These are phyloP conservation scores for Myxozyma neglecta DNA, from an alignment of 805 yeast species.

Conservation along the genomic window DNA sequence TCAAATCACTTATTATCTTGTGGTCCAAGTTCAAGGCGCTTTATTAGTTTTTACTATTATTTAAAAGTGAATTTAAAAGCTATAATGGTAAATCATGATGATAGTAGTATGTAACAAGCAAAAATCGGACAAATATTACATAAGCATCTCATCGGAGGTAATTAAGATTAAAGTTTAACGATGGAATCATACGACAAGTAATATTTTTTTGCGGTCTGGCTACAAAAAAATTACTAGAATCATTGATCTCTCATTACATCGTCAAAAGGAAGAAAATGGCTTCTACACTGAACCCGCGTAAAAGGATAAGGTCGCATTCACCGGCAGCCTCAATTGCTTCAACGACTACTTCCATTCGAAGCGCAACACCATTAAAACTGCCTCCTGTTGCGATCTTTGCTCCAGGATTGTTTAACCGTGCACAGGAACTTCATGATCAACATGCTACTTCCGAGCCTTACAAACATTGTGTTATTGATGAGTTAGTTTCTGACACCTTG, in stretches of 20 bases:
- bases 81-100: no score
- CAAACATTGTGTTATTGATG: slow-evolving; percentile 81
- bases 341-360: slow-evolving; percentile 7
- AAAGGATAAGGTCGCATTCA: slow-evolving; percentile 21
- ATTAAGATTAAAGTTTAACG: slow-evolving; percentile 3
- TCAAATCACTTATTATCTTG: no score
- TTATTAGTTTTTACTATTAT: no score
- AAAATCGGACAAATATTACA: no score
- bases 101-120: no score
- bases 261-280: neutral
- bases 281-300: slow-evolving; percentile 9
- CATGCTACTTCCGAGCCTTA: slow-evolving; percentile 69
- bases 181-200: slow-evolving; percentile 2
- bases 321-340: slow-evolving; percentile 25
- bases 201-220: neutral
- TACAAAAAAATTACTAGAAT: neutral
- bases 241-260: neutral
- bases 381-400: slow-evolving; percentile 15
- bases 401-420: slow-evolving; percentile 21
- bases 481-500: slow-evolving; percentile 72
- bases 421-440: slow-evolving; percentile 13
- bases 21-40: no score
- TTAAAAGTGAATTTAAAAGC: no score
- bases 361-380: slow-evolving; percentile 2
- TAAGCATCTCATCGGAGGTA: neutral